Percentiles rank a stretch among this genome's conserved stretches.
Conservation (phyloP, 768 basidiomycete species). For the Termitomyces sp. region DNA sequence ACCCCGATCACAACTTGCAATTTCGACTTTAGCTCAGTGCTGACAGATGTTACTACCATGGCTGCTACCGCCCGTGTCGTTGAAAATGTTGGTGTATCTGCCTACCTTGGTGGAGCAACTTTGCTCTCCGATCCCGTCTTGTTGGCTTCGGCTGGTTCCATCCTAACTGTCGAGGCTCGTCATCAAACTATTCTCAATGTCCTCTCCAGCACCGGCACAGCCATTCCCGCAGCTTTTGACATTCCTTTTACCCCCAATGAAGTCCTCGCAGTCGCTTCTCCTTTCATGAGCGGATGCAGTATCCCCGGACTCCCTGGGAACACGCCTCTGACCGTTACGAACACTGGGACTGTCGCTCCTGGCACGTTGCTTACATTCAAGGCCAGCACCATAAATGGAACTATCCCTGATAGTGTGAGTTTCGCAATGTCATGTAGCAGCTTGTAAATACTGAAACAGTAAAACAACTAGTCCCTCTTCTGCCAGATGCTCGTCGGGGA, state of each 20-base stretch:
- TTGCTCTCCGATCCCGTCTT: slow-evolving; percentile 58
- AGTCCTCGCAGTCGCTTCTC: slow-evolving; percentile 64
- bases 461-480: slow-evolving; percentile 43
- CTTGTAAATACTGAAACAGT: background rate
- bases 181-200: slow-evolving; percentile 79
- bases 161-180: slow-evolving; percentile 79
- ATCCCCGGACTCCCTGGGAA: slow-evolving; percentile 61
- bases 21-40: slow-evolving; percentile 63
- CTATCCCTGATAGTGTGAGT: slow-evolving; percentile 39
- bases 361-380: slow-evolving; percentile 65
- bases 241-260: slow-evolving; percentile 65
- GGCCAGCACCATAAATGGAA: slow-evolving; percentile 52
- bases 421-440: background rate
- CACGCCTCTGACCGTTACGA: slow-evolving; percentile 58
- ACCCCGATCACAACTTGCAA: slow-evolving; percentile 52
- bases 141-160: slow-evolving; percentile 65
- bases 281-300: slow-evolving; percentile 66
- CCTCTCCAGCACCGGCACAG: slow-evolving; percentile 49
- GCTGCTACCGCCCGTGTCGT: slow-evolving; percentile 67
- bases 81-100: slow-evolving; percentile 72
- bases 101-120: slow-evolving; percentile 72
- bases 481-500: slow-evolving; percentile 81
- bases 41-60: slow-evolving; percentile 70
- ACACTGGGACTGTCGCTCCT: slow-evolving; percentile 48
- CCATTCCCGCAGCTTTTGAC: slow-evolving; percentile 72